phyloP scores from a whole-genome alignment of 768 basidiomycete species.

The Kwoniella dejecticola region DNA sequence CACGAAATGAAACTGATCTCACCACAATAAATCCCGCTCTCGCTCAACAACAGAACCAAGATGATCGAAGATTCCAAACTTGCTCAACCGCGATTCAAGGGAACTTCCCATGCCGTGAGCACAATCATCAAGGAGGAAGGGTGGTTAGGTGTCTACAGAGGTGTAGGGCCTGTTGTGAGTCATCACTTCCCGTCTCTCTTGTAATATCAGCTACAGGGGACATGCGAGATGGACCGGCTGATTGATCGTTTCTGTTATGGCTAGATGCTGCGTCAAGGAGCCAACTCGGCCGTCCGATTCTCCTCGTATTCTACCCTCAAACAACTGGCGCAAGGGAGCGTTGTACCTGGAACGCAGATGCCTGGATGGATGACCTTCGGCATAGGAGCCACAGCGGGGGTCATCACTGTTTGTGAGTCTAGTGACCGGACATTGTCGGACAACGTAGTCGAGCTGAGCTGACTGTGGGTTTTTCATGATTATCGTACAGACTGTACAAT shows the following conservation, averaged over 20 bases:
- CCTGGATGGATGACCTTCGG: constrained; percentile 89
- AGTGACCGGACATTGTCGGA: too few species aligned
- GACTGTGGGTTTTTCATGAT: too few species aligned
- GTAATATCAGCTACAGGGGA: too few species aligned
- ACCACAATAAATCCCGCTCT: neutral
- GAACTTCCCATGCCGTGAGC: constrained; percentile 79
- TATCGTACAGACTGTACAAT: constrained; percentile 51
- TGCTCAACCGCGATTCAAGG: constrained; percentile 79
- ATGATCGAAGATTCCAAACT: constrained; percentile 91
- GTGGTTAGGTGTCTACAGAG: constrained; percentile 72
- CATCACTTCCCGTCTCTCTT: neutral
- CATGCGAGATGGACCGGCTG: too few species aligned
- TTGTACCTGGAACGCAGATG: constrained; percentile 77
- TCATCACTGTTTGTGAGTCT: constrained; percentile 87
- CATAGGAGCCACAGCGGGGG: constrained; percentile 88
- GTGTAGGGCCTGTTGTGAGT: constrained; percentile 88
- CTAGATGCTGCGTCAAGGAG: constrained; percentile 98
- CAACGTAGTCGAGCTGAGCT: too few species aligned
- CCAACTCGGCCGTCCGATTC: constrained; percentile 94
- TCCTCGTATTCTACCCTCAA: constrained; percentile 93
- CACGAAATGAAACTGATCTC: too few species aligned
- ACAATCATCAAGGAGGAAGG: constrained; percentile 85
- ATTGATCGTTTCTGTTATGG: too few species aligned
- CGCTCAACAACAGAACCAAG: constrained; percentile 70
- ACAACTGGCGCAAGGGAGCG: constrained; percentile 83